These are phyloP conservation scores for Protostelium mycophagum DNA, from an alignment of 78 protist genomes.

Conservation along the genomic window DNA sequence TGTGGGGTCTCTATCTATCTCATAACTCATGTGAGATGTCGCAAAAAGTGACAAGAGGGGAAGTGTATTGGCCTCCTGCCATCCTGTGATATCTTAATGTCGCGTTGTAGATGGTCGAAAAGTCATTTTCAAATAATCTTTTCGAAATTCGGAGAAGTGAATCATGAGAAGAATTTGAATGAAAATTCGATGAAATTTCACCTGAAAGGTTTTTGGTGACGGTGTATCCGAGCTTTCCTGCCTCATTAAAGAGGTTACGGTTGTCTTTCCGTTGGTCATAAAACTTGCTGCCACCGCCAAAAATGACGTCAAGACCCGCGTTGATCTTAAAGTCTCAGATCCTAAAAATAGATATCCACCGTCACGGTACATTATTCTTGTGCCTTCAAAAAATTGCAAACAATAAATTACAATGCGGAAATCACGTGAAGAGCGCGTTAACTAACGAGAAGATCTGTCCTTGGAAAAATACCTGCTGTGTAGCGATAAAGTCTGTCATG, in stretches of 20 bases:
- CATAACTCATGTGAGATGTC: constrained; percentile 26
- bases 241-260: background rate
- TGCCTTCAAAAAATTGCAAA: no score
- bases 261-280: background rate
- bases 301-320: constrained; percentile 16
- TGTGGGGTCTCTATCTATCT: constrained; percentile 11
- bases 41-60: constrained; percentile 30
- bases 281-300: constrained; percentile 22
- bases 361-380: no score
- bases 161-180: no score
- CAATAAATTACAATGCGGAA: no score
- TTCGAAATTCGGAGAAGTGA: no score
- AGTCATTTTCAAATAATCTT: background rate
- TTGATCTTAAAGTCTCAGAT: no score
- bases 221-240: background rate
- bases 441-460: no score
- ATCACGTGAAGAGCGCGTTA: no score
- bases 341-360: no score
- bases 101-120: no score
- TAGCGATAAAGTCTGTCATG: constrained; percentile 26
- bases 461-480: constrained; percentile 22
- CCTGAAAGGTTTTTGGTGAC: background rate
- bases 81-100: background rate
- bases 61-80: background rate
- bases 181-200: no score